phyloP scores from a whole-genome alignment of 75 land plant genomes.

The Pinus tabuliformis region DNA sequence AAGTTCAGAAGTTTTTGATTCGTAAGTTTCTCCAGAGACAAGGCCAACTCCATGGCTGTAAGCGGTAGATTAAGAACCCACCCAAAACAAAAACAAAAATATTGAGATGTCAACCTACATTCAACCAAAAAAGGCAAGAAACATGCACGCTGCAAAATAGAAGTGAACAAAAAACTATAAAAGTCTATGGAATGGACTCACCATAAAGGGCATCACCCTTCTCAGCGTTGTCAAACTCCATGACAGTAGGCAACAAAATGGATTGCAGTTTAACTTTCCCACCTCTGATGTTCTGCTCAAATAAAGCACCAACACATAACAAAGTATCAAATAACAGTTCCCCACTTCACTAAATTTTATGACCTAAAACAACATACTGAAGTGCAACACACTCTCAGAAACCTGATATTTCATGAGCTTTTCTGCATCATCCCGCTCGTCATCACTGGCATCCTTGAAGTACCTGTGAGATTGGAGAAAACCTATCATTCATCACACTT shows the following conservation, averaged over 20 bases:
- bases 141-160: not conserved
- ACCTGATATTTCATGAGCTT: constrained; percentile 93
- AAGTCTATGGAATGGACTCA: constrained; percentile 9
- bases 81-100: not conserved
- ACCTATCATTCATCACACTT: too few species aligned
- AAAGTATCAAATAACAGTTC: not conserved
- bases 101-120: not conserved
- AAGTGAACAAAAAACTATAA: not conserved
- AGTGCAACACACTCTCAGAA: not conserved
- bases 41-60: constrained; percentile 90
- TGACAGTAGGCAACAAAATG: constrained; percentile 52
- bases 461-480: constrained; percentile 27
- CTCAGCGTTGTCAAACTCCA: constrained; percentile 72
- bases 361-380: not conserved
- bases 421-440: constrained; percentile 82
- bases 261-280: constrained; percentile 74
- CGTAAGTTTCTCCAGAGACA: constrained; percentile 80
- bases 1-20: constrained; percentile 85
- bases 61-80: too few species aligned
- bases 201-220: constrained; percentile 98
- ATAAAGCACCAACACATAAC: not conserved
- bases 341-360: not conserved
- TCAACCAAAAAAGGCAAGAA: not conserved
- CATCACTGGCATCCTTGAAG: constrained; percentile 87
- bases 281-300: constrained; percentile 69